Base-by-base conservation (phyloP, 441 rosid species). In the Populus hybrid region DNA sequence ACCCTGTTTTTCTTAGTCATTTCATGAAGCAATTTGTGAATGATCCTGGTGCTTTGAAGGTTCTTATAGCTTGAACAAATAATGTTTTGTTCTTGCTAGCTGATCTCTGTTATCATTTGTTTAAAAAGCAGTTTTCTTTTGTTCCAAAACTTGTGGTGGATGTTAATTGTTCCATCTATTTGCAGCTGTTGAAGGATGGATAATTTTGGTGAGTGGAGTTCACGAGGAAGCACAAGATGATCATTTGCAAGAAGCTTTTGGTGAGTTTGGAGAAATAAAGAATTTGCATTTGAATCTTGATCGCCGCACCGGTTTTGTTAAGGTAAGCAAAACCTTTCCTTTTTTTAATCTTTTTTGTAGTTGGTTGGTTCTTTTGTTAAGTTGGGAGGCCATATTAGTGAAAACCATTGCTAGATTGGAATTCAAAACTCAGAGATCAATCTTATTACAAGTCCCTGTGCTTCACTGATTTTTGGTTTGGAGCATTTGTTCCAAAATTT, bases 151-250 rank as follows among this genome's bases (percentile, higher is more conserved):
- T 24, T 18, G 70, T 69, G 66, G 21, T 21, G 5, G 65, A 71
- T 75, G 11, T 19, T 67, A 35, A 46, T 34, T 78, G 35, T 14
- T 14, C 32, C 16, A 72, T 69, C 67, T 50, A 9, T 72, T 71
- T 81, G 84, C 87, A 96, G 99, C 99, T 42, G 86, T 96, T 83
- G 99, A 96, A 75, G 99, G 98, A 83, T 92, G 98, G 98, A 96
- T 96, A 80, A 79, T 94, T 83, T 85, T 96, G 84, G 96, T 90
- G 18, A 85, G 89, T 74, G 98, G 98, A 67, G 90, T 94, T 64
- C 96, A 96, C 67, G 98, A 96, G 82, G 99, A 94, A 80, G 96
- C 98, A 35, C 98, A 96, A 57, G 99, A 94, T 79, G 99, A 96
- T 73, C 93, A 96, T 88, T 75, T 96, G 79, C 86, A 88, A 11